These are phyloP conservation scores for Ogataea dorogensis DNA, from an alignment of 805 yeast species.

Conservation along the genomic window DNA sequence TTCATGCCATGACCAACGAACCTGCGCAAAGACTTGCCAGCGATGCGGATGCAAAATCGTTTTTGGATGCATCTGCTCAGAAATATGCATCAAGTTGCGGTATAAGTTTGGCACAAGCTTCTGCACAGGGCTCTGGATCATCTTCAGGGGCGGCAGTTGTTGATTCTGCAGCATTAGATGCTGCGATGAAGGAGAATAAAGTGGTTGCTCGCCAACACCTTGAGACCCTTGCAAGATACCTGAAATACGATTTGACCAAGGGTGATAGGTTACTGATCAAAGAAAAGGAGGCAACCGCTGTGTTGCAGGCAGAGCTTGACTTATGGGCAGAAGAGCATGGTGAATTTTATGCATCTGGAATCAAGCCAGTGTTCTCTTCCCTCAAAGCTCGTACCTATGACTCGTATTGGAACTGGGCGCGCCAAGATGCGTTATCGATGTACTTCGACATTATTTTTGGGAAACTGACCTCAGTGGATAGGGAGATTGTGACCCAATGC, in stretches of 20 bases:
- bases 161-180: constrained; percentile 94
- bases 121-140: constrained; percentile 51
- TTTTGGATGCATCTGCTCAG: constrained; percentile 76
- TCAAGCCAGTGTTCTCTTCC: constrained; percentile 84
- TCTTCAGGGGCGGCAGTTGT: constrained; percentile 82
- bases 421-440: constrained; percentile 92
- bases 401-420: constrained; percentile 99
- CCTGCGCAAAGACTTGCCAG: constrained; percentile 85
- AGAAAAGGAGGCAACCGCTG: constrained; percentile 81
- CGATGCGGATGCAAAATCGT: constrained; percentile 88
- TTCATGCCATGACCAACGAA: constrained; percentile 82
- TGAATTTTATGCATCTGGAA: constrained; percentile 89
- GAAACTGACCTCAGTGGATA: constrained; percentile 81
- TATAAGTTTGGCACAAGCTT: constrained; percentile 65
- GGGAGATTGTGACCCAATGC: constrained; percentile 95
- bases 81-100: constrained; percentile 86
- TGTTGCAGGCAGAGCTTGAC: constrained; percentile 87
- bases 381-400: constrained; percentile 95
- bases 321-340: constrained; percentile 89
- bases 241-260: constrained; percentile 85
- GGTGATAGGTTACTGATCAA: constrained; percentile 83
- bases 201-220: constrained; percentile 74
- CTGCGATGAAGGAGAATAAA: constrained; percentile 67
- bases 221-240: constrained; percentile 91
- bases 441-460: constrained; percentile 96